Base-by-base conservation (phyloP, 2,329 filamentous ascomycete species). In the Bimuria novae-zelandiae region DNA sequence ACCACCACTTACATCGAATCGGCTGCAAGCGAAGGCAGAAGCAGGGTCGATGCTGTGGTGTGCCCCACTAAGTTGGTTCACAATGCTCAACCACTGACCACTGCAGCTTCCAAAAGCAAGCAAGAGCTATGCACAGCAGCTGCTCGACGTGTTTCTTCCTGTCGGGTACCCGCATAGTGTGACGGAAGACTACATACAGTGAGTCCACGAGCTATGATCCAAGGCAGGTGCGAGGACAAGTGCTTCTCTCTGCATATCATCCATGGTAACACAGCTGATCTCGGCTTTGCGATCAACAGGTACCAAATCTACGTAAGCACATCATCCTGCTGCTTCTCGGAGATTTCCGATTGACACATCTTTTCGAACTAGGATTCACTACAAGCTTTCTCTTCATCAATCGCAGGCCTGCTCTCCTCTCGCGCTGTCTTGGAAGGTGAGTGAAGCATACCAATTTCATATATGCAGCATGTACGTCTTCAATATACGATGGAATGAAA, bases 131-230 rank as follows among this genome's bases (percentile, higher is more conserved):
- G 69, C 68, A 60, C 74, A 74, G 61, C 71, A 59, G 49, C 57
- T 84, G 1, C 70, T 92, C 36, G 86, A 90, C 61, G 83, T 92
- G 23, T 96, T 96, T 69, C 80, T 96, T 1, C 92, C 92, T 0
- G 86, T 89, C 1, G 92, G 92, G n/a, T 97, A 88, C 72, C 92
- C 92, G 0, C 84, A 92, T 61, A 94, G 88, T 43, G 92, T 97
- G 25, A 93, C 89, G 1, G 78, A 84, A 12, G 92, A 97, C 73
- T 97, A 97, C 73, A 79, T 91, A 4, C 81, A 87, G 77, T 95
- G 84, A 71, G 87, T 74, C 32, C 14, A 33, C 33, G 8, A 42
- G 47, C 17, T 52, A 46, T 23, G n/a, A 5, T 22, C 22, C 14
- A 11, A 50, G 16, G 32, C 25, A 25, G 42, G 29, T n/a, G 27